Conservation (phyloP, 768 basidiomycete species). For the Leccinum incarnatum region DNA sequence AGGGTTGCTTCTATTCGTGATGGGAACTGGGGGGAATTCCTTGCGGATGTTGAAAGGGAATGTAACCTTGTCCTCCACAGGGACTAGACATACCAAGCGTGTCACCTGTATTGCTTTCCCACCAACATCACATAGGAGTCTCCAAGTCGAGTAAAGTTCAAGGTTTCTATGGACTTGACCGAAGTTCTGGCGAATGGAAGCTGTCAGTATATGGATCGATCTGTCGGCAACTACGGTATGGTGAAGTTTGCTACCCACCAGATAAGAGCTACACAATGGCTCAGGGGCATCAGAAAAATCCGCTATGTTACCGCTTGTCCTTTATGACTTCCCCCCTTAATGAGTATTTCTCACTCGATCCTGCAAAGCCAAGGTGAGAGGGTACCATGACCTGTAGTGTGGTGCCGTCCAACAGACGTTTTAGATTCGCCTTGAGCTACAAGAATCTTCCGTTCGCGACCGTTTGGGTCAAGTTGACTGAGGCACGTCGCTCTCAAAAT, state of each 20-base stretch:
- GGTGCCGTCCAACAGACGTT: neutral
- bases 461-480: slow-evolving; percentile 34
- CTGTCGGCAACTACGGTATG: neutral
- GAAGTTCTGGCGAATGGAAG: neutral
- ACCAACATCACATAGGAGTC: neutral
- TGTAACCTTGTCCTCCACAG: slow-evolving; percentile 15
- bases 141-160: neutral
- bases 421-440: slow-evolving; percentile 31
- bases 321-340: slow-evolving; percentile 37
- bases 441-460: slow-evolving; percentile 34
- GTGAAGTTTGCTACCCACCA: neutral
- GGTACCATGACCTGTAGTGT: neutral
- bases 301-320: slow-evolving; percentile 28
- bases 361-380: slow-evolving; percentile 36
- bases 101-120: neutral
- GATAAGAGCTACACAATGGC: neutral
- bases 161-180: neutral
- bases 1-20: slow-evolving; percentile 22
- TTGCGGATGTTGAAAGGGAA: slow-evolving; percentile 27
- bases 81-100: neutral
- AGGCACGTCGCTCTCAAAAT: slow-evolving; percentile 20
- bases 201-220: neutral
- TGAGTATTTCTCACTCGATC: slow-evolving; percentile 35
- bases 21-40: slow-evolving; percentile 24
- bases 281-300: neutral